Base-by-base conservation (phyloP, 148 eudicot genomes). In the Vaccinium macrocarpon region DNA sequence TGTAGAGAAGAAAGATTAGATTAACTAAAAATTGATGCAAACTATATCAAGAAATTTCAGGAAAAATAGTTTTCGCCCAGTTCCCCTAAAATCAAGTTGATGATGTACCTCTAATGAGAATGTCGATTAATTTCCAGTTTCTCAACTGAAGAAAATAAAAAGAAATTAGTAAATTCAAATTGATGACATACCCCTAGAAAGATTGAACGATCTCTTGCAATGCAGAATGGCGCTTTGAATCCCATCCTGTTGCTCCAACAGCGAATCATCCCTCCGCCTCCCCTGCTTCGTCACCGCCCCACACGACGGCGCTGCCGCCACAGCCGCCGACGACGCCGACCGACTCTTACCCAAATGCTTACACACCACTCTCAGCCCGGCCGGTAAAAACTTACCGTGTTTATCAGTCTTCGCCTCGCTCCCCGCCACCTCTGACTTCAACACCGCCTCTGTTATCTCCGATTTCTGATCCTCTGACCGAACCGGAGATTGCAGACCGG, bases 191-290 rank as follows among this genome's bases (percentile, higher is more conserved):
- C 96, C 94, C 77, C 87, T 83, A 6, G 98, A 90, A 18, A 91
- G 87, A 27, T 95, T 92, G 86, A 97, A 93, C 25, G 99, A 97
- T 55, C 91, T 92, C 85, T 97, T 97, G 90, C 99, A 97, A 82
- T 97, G 98, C 59, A 93, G 68, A 88, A 97, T 97, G 55, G 99
- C 99, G 70, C 98, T 86, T 46, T 97, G 98, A 85, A 97, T 97
- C 82, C 97, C 96, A 79, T 79, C 86, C 23, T 81, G 81, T 46
- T 84, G 86, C 23, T 82, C 29, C 79, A 84, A 53, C n/a, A 84
- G 70, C 79, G 83, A 70, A 55, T 84, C 86, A 19, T 74, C 82
- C 29, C 82, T 19, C 73, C 82, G 55, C 23, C 29, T 21, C 86
- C 68, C 16, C 66, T 66, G 55, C 11, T 3, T 8, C 23, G 42